Percentiles rank a stretch among this genome's conserved stretches.
These are phyloP conservation scores for Hymenoscyphus scutula DNA, from an alignment of 2,329 filamentous ascomycete genomes.

Conservation along the genomic window DNA sequence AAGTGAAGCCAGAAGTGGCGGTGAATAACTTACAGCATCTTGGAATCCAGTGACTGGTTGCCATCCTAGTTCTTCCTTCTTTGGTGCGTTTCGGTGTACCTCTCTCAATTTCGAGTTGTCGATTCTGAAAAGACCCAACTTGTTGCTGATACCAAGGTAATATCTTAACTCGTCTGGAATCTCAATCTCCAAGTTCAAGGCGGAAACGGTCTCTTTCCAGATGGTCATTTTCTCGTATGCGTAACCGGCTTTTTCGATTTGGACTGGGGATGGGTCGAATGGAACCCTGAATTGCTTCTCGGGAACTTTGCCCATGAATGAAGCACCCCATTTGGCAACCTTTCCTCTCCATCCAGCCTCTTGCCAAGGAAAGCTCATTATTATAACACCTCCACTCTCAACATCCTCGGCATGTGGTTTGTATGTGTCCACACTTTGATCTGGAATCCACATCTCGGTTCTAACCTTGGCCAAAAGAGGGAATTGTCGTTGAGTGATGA, in stretches of 20 bases:
- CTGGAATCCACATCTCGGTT: constrained; percentile 67
- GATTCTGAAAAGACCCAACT: constrained; percentile 66
- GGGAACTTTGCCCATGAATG: constrained; percentile 50
- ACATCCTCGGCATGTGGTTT: constrained; percentile 47
- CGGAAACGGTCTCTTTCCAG: constrained; percentile 57
- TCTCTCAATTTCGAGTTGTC: constrained; percentile 56
- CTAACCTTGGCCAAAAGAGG: constrained; percentile 69
- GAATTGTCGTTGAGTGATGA: constrained; percentile 68
- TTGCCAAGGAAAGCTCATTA: constrained; percentile 65
- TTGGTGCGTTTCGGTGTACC: constrained; percentile 60
- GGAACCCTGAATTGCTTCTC: constrained; percentile 67
- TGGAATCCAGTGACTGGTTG: constrained; percentile 67
- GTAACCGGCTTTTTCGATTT: constrained; percentile 60
- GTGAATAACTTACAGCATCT: constrained; percentile 57
- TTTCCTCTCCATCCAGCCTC: constrained; percentile 48
- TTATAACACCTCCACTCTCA: constrained; percentile 57
- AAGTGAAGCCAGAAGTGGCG: background rate
- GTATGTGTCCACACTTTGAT: constrained; percentile 54
- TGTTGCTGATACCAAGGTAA: constrained; percentile 66
- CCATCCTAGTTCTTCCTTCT: constrained; percentile 56
- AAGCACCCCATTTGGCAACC: constrained; percentile 47
- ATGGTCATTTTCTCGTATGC: constrained; percentile 59
- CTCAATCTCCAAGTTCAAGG: constrained; percentile 57
- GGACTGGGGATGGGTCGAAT: constrained; percentile 55
- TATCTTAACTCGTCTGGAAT: constrained; percentile 60